These are phyloP conservation scores for Leucocoprinus sp. DNA, from an alignment of 768 basidiomycete species.

Conservation along the genomic window DNA sequence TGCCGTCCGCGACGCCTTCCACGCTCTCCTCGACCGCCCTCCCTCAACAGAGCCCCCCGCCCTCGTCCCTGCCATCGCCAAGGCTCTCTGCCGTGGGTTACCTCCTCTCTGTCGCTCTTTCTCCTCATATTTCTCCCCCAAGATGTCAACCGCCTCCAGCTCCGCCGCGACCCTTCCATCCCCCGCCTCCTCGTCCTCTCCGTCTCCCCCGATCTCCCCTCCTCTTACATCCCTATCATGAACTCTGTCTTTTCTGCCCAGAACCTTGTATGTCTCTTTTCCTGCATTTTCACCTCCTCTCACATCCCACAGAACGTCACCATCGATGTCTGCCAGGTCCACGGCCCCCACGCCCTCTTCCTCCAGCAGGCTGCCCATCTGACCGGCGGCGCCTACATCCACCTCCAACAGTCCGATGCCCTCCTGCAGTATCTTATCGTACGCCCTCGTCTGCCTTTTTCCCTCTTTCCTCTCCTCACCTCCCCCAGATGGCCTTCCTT, in stretches of 20 bases:
- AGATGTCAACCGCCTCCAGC: constrained; percentile 34
- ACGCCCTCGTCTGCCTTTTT: constrained; percentile 10
- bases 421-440: constrained; percentile 91
- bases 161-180: constrained; percentile 23
- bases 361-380: constrained; percentile 96
- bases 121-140: constrained; percentile 6
- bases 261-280: constrained; percentile 63
- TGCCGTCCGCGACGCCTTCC: not conserved
- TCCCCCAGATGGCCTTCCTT: constrained; percentile 69
- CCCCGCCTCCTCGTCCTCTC: constrained; percentile 61
- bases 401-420: constrained; percentile 70
- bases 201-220: constrained; percentile 82
- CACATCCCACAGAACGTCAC: constrained; percentile 69
- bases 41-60: constrained; percentile 46
- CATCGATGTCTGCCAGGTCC: constrained; percentile 92
- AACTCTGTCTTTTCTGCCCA: constrained; percentile 99
- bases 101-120: constrained; percentile 12
- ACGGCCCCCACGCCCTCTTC: constrained; percentile 86
- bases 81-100: constrained; percentile 79
- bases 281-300: constrained; percentile 9
- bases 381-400: constrained; percentile 90
- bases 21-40: constrained; percentile 2
- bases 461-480: not conserved
- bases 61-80: constrained; percentile 84
- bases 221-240: constrained; percentile 97